Evolutionary conservation across 495 filamentous ascomycete species (phyloP).

Genomic region (Penicillium malachiteum): DNA sequence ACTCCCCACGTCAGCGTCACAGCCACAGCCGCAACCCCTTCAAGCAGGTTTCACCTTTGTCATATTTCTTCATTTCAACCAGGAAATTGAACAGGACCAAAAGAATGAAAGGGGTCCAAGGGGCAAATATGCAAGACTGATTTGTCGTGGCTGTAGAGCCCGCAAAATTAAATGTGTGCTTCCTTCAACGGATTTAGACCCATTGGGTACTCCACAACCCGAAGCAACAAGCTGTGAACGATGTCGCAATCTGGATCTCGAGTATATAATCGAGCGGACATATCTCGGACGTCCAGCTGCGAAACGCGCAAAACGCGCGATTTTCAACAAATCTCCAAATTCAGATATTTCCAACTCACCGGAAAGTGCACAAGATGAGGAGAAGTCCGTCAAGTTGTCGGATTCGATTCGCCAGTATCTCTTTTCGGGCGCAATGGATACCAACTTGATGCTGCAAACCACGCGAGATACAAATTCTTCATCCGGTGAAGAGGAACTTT

Average conservation of each 20-base stretch:
- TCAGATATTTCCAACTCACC: neutral
- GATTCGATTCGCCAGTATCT: no score
- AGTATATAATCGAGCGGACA: slow-evolving; percentile 3
- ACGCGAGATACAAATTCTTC: no score
- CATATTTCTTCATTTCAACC: no score
- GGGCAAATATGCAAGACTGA: slow-evolving; percentile 6
- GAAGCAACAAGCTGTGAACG: neutral
- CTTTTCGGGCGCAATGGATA: no score
- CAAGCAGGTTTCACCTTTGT: no score
- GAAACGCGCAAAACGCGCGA: neutral
- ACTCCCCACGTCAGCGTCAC: no score
- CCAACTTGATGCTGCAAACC: no score
- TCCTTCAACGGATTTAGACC: neutral
- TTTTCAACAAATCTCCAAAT: neutral
- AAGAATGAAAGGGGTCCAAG: slow-evolving; percentile 1
- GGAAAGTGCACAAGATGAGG: no score
- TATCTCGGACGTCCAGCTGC: neutral
- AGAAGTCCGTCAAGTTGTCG: no score
- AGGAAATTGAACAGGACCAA: neutral
- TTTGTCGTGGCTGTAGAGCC: slow-evolving; percentile 4
- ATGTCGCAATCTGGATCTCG: slow-evolving; percentile 1
- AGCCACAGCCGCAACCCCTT: no score
- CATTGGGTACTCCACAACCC: neutral
- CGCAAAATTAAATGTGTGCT: slow-evolving; percentile 8
- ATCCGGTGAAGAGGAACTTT: no score